A percentile compares a stretch with the other conserved stretches of the same genome.
phyloP scores from a whole-genome alignment of 2,329 filamentous ascomycete species.

The Xylariaceae sp. region DNA sequence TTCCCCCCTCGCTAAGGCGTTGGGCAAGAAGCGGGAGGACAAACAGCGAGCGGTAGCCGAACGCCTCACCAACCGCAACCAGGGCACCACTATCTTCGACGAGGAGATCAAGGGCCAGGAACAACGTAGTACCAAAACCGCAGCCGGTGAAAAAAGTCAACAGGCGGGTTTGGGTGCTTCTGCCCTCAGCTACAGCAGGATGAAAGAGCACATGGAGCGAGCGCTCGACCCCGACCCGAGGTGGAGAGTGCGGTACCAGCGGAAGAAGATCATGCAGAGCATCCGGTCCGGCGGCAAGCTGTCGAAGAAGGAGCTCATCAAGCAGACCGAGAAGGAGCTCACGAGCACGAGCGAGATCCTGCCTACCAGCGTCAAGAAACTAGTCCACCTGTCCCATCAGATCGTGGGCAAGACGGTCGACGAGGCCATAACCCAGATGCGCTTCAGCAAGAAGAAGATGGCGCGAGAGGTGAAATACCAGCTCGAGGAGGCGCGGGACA shows the following conservation, averaged over 20 bases:
- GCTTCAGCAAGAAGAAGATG: conserved; percentile 90
- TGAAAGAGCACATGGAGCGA: conserved; percentile 50
- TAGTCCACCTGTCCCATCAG: conserved; percentile 78
- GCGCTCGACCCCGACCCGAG: conserved; percentile 71
- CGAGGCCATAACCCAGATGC: conserved; percentile 91
- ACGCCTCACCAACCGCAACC: conserved; percentile 39
- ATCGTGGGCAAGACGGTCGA: conserved; percentile 91
- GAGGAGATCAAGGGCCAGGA: conserved; percentile 40
- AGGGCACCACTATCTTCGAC: conserved; percentile 58
- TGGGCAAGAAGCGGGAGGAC: conserved; percentile 13
- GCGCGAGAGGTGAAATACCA: conserved; percentile 74
- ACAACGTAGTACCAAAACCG: conserved; percentile 1
- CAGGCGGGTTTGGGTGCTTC: too few species aligned
- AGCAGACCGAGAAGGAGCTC: conserved; percentile 54
- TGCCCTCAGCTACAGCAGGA: conserved; percentile 35
- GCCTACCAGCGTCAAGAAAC: conserved; percentile 87
- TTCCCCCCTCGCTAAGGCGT: conserved; percentile 6
- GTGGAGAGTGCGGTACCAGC: conserved; percentile 68
- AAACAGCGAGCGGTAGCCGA: conserved; percentile 35
- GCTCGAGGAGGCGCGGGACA: conserved; percentile 73
- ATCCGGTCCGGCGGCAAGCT: conserved; percentile 64
- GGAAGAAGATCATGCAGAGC: conserved; percentile 75
- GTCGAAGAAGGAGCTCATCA: conserved; percentile 59
- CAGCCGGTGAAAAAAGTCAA: neutral
- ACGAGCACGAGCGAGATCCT: conserved; percentile 62